These are phyloP conservation scores for Penicillium desertorum DNA, from an alignment of 495 filamentous ascomycete species.

Conservation along the genomic window DNA sequence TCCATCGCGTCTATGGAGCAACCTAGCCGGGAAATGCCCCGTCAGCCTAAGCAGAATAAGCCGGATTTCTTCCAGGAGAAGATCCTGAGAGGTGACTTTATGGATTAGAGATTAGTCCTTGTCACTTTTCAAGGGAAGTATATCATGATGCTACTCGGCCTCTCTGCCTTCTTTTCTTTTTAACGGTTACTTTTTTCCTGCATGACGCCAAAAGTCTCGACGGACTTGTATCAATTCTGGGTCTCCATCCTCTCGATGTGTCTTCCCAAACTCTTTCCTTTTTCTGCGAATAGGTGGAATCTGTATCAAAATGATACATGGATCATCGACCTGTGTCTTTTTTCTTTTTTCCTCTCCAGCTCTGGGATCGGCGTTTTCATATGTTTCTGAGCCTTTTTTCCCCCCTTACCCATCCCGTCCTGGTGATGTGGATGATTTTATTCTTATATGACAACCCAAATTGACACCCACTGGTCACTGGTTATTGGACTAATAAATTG, in stretches of 20 bases:
- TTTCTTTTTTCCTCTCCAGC: constrained; percentile 1
- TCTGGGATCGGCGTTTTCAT: constrained; percentile 7
- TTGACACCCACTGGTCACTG: constrained; percentile 10
- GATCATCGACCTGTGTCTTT: neutral
- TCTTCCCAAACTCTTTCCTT: constrained; percentile 3
- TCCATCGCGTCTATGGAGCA: constrained; percentile 69
- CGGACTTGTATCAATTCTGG: neutral
- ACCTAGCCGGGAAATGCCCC: constrained; percentile 67
- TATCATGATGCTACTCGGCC: neutral
- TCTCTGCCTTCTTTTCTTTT: constrained; percentile 1
- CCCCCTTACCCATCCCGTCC: constrained; percentile 5
- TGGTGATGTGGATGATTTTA: constrained; percentile 12
- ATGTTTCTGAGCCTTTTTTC: constrained; percentile 1
- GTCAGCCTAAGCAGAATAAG: constrained; percentile 63
- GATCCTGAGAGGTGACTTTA: constrained; percentile 95
- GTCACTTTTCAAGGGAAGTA: constrained; percentile 1
- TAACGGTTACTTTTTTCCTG: neutral
- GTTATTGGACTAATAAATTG: neutral
- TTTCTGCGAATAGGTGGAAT: neutral
- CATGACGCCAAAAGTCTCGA: neutral
- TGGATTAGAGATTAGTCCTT: constrained; percentile 63
- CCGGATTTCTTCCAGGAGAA: constrained; percentile 94
- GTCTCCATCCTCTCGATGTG: neutral
- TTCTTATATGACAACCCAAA: constrained; percentile 16
- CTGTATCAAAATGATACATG: constrained; percentile 9